Base-by-base conservation (phyloP, 371 early-diverging fungal species). In the Apophysomyces ossiformis region DNA sequence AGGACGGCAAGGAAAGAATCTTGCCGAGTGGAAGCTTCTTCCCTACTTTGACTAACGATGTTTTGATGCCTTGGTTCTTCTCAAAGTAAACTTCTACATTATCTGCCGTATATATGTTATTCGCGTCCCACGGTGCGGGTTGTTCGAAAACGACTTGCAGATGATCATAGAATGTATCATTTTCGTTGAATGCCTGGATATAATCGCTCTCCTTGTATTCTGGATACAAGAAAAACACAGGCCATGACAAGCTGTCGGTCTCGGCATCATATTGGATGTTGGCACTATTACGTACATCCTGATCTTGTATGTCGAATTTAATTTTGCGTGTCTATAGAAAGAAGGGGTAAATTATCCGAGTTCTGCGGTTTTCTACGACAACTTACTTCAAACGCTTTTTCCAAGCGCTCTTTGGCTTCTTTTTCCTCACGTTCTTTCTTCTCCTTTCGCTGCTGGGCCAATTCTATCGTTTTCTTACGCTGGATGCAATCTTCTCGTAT, bases 171-270 rank as follows among this genome's bases (percentile, higher is more conserved):
- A 99, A 92, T 18, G 95, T 87, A 65, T 87, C 82, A 13, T 83
- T 77, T 75, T 98, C 98, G 74, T 94, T 83, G 69, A 95, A 96
- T 26, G 85, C 78, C 65, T 90, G 87, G 59, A 99, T 93, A 66
- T 94, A 88, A 73, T 99, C 99, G 5, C 93, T 92, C 70, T 98
- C 91, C 66, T 90, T 90, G 73, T 89, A 84, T 74, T 98, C 97
- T 4, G 99, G 99, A 76, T 99, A 99, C 75, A 97, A 74, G 66
- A 99, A 94, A 63, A 95, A 85, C 1, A 94, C 94, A 0, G 99
- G 98, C 86, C 93, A 91, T 12, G 87, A 81, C 37, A 99, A 73
- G 21, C 85, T 85, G 35, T 88, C 85, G 1, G 86, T 76, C 35
- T 81, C 82, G 9, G 77, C 69, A 67, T 95, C 92, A 41, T 91